Percentiles rank a stretch among this genome's conserved stretches.
Evolutionary conservation across 1,284 basidiomycete species (phyloP).

Genomic region (Bondarzewia mesenterica): DNA sequence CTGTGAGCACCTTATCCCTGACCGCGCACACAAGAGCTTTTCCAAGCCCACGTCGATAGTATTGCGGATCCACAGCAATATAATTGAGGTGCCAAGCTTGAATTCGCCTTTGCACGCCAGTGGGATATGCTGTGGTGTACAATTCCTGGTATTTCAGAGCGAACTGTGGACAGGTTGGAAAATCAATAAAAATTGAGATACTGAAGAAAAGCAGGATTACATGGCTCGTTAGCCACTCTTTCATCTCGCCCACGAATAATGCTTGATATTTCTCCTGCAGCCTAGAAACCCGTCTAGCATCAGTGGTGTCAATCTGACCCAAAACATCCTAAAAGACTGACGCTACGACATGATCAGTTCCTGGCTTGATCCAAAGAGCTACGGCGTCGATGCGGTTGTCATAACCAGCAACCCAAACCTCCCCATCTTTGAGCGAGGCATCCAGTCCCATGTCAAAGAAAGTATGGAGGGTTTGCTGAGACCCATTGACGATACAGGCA

Average conservation of each 20-base stretch:
- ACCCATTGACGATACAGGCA: background rate
- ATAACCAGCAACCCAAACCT: constrained; percentile 8
- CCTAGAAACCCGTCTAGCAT: background rate
- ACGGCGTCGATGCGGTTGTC: constrained; percentile 4
- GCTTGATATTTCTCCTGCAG: constrained; percentile 2
- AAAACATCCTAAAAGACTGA: background rate
- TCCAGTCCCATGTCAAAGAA: constrained; percentile 2
- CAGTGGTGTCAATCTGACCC: background rate
- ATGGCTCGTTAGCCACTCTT: constrained; percentile 4
- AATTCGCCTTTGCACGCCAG: background rate
- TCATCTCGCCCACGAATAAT: constrained; percentile 1
- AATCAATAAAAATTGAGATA: background rate
- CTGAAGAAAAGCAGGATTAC: background rate
- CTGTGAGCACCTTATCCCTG: constrained; percentile 1
- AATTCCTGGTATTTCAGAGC: constrained; percentile 7
- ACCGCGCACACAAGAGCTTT: background rate
- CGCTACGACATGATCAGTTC: constrained; percentile 3
- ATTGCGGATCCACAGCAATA: constrained; percentile 3
- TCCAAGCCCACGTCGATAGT: constrained; percentile 3
- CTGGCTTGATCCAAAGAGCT: constrained; percentile 6
- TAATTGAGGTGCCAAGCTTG: constrained; percentile 7
- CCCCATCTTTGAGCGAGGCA: constrained; percentile 2
- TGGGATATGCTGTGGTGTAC: constrained; percentile 2
- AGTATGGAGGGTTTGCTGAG: background rate
- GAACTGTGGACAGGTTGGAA: background rate